Evolutionary conservation across 345 rosid genomes (phyloP).

Genomic region (Eucalyptus victrix): DNA sequence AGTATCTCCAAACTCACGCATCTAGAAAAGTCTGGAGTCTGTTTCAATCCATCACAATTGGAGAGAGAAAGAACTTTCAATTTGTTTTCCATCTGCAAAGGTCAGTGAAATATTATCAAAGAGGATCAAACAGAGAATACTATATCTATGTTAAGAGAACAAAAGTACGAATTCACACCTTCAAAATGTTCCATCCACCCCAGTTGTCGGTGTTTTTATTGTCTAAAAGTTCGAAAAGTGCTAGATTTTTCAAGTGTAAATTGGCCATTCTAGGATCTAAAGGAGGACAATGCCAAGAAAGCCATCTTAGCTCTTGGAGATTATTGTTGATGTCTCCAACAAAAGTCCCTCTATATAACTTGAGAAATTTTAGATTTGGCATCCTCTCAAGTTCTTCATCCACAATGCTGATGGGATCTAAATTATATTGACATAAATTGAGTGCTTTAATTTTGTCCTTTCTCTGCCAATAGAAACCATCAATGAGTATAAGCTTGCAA

Average conservation of each 20-base stretch:
- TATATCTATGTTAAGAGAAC: background rate
- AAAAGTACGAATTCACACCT: background rate
- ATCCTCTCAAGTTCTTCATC: background rate
- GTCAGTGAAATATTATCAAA: background rate
- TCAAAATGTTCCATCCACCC: background rate
- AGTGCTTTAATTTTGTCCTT: background rate
- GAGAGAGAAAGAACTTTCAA: background rate
- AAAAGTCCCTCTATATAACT: background rate
- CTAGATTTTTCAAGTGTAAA: background rate
- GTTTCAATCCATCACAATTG: accelerated
- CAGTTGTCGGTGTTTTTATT: accelerated
- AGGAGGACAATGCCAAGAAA: background rate
- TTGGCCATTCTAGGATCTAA: background rate
- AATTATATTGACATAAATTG: background rate
- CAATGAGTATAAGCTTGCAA: background rate
- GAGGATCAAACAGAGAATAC: background rate
- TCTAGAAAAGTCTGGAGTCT: background rate
- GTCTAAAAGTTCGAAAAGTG: accelerated
- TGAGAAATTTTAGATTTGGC: background rate
- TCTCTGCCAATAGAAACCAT: background rate
- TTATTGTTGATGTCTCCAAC: background rate
- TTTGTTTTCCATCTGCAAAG: background rate
- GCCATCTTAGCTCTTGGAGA: background rate
- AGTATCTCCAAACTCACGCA: background rate
- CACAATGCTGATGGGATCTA: background rate